A percentile compares a stretch with the other conserved stretches of the same genome.
Evolutionary conservation across 345 rosid species (phyloP).

Genomic region (Aquilaria sinensis): DNA sequence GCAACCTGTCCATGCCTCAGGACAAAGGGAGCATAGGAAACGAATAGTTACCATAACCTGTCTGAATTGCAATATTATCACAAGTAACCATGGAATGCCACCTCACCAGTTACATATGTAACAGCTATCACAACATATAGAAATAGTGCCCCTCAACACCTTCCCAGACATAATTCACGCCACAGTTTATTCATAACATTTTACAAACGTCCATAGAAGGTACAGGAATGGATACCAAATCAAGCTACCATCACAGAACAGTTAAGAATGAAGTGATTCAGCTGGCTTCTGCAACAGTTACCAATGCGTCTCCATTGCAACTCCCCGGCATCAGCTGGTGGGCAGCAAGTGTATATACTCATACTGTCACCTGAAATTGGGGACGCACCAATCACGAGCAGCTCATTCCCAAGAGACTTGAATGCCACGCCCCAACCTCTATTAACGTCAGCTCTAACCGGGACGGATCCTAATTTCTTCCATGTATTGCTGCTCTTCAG

Average conservation of each 20-base stretch:
- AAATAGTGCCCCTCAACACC: too few species aligned
- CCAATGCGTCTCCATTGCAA: slow-evolving; percentile 55
- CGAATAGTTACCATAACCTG: too few species aligned
- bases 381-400: slow-evolving; percentile 73
- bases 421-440: slow-evolving; percentile 95
- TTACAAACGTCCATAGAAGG: too few species aligned
- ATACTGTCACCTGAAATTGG: slow-evolving; percentile 35
- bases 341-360: slow-evolving; percentile 73
- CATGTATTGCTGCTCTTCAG: slow-evolving; percentile 50
- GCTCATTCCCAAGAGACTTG: slow-evolving; percentile 74
- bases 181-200: too few species aligned
- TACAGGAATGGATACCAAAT: neutral
- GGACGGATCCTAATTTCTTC: slow-evolving; percentile 70
- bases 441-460: slow-evolving; percentile 62
- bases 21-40: too few species aligned
- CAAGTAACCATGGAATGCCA: too few species aligned
- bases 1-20: too few species aligned
- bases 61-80: too few species aligned
- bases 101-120: too few species aligned
- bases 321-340: slow-evolving; percentile 25
- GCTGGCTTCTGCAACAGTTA: slow-evolving; percentile 40
- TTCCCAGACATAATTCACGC: too few species aligned
- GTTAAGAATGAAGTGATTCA: slow-evolving; percentile 67
- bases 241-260: slow-evolving; percentile 83
- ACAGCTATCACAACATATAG: too few species aligned